phyloP scores from a whole-genome alignment of 1,284 basidiomycete genomes.

The Neolentinus lepideus region DNA sequence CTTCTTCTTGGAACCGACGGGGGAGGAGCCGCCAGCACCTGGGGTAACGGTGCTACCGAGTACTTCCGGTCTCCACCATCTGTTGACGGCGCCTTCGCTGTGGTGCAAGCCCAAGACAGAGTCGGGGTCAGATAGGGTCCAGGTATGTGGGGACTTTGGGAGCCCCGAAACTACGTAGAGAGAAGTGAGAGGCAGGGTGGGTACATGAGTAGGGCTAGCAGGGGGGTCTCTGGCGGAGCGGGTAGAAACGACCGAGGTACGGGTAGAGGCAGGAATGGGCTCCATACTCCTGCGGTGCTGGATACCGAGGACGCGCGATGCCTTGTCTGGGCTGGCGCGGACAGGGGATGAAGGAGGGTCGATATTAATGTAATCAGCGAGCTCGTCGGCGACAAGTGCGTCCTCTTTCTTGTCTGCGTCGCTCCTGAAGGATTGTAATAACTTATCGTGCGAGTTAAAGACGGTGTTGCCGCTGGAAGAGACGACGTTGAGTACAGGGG shows the following conservation, averaged over 20 bases:
- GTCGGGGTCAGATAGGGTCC: constrained; percentile 90
- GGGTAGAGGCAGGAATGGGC: constrained; percentile 66
- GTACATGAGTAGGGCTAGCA: constrained; percentile 40
- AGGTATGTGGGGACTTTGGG: constrained; percentile 83
- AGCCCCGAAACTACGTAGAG: constrained; percentile 81
- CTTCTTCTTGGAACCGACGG: constrained; percentile 41
- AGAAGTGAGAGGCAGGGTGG: constrained; percentile 69
- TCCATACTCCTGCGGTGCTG: constrained; percentile 71
- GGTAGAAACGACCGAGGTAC: constrained; percentile 70
- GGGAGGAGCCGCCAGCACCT: constrained; percentile 47
- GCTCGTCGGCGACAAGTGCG: constrained; percentile 13
- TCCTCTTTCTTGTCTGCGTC: constrained; percentile 16
- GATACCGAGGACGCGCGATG: constrained; percentile 68
- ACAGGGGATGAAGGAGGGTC: constrained; percentile 9
- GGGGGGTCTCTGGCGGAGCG: constrained; percentile 59
- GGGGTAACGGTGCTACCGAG: constrained; percentile 84
- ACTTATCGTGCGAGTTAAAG: not conserved
- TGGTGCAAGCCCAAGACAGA: constrained; percentile 80
- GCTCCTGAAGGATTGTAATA: not conserved
- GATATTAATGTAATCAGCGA: not conserved
- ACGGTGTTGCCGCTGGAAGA: not conserved
- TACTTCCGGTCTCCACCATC: constrained; percentile 95
- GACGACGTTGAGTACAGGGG: constrained; percentile 1
- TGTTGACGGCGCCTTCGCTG: constrained; percentile 79
- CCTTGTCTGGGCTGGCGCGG: constrained; percentile 35